Percentiles rank a stretch among this genome's conserved stretches.
Evolutionary conservation across 148 eudicot genomes (phyloP).

Genomic region (Fallopia convolvulus): DNA sequence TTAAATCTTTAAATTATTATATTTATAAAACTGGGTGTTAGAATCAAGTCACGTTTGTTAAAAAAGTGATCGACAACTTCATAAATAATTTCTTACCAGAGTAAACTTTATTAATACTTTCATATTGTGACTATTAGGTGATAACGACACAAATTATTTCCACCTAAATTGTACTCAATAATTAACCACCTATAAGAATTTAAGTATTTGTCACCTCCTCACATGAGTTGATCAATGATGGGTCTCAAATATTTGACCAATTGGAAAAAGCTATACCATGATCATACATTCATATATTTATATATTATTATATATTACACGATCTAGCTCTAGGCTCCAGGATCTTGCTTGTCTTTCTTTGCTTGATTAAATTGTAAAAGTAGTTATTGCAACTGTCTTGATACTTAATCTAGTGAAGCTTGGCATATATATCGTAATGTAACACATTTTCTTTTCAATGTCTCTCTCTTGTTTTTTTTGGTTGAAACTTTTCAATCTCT

Average conservation of each 20-base stretch:
- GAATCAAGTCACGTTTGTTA: neutral
- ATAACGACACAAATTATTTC: constrained; percentile 5
- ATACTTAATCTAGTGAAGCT: no score
- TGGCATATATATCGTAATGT: no score
- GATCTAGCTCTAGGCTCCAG: no score
- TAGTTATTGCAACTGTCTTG: no score
- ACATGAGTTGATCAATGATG: constrained; percentile 4
- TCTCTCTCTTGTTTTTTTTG: no score
- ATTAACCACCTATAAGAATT: neutral
- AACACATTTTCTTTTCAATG: no score
- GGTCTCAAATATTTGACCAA: constrained; percentile 10
- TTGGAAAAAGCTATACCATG: neutral
- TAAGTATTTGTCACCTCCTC: neutral
- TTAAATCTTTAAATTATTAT: no score
- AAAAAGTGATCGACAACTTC: neutral
- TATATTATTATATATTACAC: neutral
- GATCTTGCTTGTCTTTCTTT: no score
- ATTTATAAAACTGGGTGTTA: neutral
- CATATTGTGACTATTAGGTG: neutral
- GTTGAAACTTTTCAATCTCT: no score
- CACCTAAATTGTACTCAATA: constrained; percentile 2
- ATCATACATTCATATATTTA: neutral
- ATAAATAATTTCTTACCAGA: neutral
- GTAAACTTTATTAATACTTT: neutral
- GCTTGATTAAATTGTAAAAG: no score